Conservation (phyloP, 2,329 filamentous ascomycete genomes). For the Aspergillus phoenicis region DNA sequence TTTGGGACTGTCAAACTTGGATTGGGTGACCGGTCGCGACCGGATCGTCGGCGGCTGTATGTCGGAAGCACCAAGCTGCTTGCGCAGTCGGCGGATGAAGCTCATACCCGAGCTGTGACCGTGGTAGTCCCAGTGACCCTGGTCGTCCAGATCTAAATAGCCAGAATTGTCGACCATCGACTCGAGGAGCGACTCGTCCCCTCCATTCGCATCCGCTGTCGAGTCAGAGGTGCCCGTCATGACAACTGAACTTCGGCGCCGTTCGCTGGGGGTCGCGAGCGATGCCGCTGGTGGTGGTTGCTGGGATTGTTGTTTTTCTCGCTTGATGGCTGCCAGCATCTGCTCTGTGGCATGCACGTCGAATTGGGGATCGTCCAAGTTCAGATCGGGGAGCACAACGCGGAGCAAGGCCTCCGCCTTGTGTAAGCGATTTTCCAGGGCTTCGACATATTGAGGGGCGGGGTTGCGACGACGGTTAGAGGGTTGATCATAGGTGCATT, state of each 20-base stretch:
- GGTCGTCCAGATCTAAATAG: constrained; percentile 86
- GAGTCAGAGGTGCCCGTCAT: constrained; percentile 16
- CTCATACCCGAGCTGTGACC: constrained; percentile 89
- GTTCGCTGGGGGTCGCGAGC: constrained; percentile 22
- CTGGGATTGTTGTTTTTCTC: constrained; percentile 28
- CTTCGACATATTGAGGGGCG: constrained; percentile 89
- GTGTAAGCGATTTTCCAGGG: constrained; percentile 78
- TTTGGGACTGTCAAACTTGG: constrained; percentile 70
- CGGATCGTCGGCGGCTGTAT: constrained; percentile 58
- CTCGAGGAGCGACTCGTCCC: constrained; percentile 73
- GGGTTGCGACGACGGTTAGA: constrained; percentile 90
- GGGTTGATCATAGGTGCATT: constrained; percentile 94
- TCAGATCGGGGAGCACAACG: constrained; percentile 78
- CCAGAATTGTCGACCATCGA: constrained; percentile 96
- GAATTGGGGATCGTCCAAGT: constrained; percentile 81
- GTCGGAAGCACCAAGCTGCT: constrained; percentile 72
- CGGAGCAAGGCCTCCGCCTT: constrained; percentile 79
- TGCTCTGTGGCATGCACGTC: constrained; percentile 76
- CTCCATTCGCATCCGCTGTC: constrained; percentile 42
- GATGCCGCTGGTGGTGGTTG: constrained; percentile 17
- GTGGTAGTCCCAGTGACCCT: constrained; percentile 92
- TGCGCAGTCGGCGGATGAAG: constrained; percentile 83
- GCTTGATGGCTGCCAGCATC: constrained; percentile 51
- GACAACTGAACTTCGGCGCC: constrained; percentile 15
- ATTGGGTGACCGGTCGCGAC: constrained; percentile 54